These are phyloP conservation scores for Pseudonectria buxi DNA, from an alignment of 2,329 filamentous ascomycete species.

Conservation along the genomic window DNA sequence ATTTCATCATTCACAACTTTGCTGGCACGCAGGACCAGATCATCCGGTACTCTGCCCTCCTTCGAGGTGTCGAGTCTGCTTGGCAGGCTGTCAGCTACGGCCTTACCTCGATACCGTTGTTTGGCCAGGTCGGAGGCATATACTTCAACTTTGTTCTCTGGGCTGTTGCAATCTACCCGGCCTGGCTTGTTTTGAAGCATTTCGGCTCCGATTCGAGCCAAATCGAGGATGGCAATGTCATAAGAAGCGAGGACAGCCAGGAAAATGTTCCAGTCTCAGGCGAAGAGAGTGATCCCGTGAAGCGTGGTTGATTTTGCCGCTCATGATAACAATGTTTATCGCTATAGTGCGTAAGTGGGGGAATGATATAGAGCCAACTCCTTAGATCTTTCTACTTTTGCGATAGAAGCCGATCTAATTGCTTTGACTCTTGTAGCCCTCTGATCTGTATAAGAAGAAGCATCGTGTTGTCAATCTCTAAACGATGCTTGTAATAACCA, in stretches of 20 bases:
- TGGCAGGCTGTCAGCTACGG: slow-evolving; percentile 70
- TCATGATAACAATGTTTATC: too few relatives aligned
- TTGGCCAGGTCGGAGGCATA: slow-evolving; percentile 58
- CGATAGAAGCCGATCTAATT: too few relatives aligned
- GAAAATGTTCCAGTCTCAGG: not conserved
- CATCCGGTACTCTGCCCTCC: slow-evolving; percentile 59
- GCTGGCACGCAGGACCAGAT: slow-evolving; percentile 56
- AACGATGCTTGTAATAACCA: too few relatives aligned
- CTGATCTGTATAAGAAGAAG: too few relatives aligned
- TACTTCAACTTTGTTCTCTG: slow-evolving; percentile 68
- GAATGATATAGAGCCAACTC: too few relatives aligned
- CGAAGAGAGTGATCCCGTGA: too few relatives aligned
- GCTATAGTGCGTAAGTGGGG: too few relatives aligned
- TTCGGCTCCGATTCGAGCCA: slow-evolving; percentile 11
- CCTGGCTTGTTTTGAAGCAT: slow-evolving; percentile 58
- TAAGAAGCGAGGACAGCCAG: slow-evolving; percentile 7
- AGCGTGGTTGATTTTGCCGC: not conserved
- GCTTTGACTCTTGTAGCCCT: slow-evolving; percentile 1
- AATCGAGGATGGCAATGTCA: slow-evolving; percentile 3
- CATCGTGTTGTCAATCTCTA: too few relatives aligned
- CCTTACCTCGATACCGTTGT: slow-evolving; percentile 52
- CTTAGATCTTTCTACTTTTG: too few relatives aligned
- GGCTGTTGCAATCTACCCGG: slow-evolving; percentile 56
- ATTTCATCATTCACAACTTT: slow-evolving; percentile 64
- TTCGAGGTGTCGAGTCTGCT: slow-evolving; percentile 65